Evolutionary conservation across 176 grass and related monocot species (phyloP).

Genomic region (Hordeum vulgare): MorexV3_pseudomolecules_assembly NC_058523.1:114305531-114306030

Average conservation of each 20-base stretch:
- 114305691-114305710: conserved; percentile 58
- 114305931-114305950: background rate
- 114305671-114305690: conserved; percentile 81
- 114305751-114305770: conserved; percentile 85
- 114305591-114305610: conserved; percentile 61
- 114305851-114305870: background rate
- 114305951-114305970: no score
- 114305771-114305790: conserved; percentile 72
- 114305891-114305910: conserved; percentile 16
- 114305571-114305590: conserved; percentile 31
- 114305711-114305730: conserved; percentile 42
- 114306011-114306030: no score
- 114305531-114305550: background rate
- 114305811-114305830: conserved; percentile 13
- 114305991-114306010: background rate
- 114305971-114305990: background rate
- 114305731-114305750: conserved; percentile 85
- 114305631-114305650: conserved; percentile 71
- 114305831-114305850: background rate
- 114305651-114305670: conserved; percentile 85
- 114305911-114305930: conserved; percentile 14
- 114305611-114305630: conserved; percentile 57
- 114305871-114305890: conserved; percentile 8
- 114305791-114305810: background rate
- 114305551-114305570: background rate